Conservation (phyloP, 176 grass and related monocot genomes). For the Elymus sibiricus region DNA sequence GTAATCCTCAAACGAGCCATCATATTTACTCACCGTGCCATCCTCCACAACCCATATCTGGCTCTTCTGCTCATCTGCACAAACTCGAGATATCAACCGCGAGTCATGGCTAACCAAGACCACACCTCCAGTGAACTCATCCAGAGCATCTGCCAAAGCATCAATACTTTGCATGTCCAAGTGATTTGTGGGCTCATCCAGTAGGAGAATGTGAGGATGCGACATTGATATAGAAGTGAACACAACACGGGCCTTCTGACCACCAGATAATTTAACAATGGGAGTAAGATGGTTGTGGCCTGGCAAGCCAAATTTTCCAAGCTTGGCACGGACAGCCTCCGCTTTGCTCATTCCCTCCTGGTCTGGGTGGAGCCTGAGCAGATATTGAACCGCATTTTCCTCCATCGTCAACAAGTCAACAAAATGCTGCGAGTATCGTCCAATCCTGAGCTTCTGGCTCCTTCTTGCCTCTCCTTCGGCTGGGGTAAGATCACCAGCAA, state of each 20-base stretch:
- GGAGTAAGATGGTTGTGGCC: constrained; percentile 52
- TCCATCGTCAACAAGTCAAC: constrained; percentile 68
- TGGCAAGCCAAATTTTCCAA: constrained; percentile 40
- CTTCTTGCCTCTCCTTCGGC: constrained; percentile 52
- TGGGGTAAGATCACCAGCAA: constrained; percentile 53
- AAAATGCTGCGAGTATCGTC: constrained; percentile 69
- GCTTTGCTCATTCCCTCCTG: constrained; percentile 69
- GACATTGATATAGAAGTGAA: constrained; percentile 37
- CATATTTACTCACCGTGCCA: constrained; percentile 46
- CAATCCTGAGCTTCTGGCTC: constrained; percentile 63
- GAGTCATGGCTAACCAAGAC: constrained; percentile 67
- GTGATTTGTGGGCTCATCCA: constrained; percentile 76
- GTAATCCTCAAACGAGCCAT: constrained; percentile 57
- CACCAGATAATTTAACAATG: constrained; percentile 62
- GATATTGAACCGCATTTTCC: constrained; percentile 60
- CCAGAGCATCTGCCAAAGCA: constrained; percentile 51
- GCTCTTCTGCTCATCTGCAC: constrained; percentile 54
- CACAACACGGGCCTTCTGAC: constrained; percentile 60
- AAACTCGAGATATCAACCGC: constrained; percentile 58
- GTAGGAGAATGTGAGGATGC: constrained; percentile 44
- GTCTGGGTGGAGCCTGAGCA: constrained; percentile 60
- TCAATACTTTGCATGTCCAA: constrained; percentile 74
- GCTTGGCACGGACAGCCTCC: constrained; percentile 58
- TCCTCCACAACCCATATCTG: constrained; percentile 71
- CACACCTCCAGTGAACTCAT: constrained; percentile 66